Base-by-base conservation (phyloP, 2,329 filamentous ascomycete species). In the Hypoxylon sp. region DNA sequence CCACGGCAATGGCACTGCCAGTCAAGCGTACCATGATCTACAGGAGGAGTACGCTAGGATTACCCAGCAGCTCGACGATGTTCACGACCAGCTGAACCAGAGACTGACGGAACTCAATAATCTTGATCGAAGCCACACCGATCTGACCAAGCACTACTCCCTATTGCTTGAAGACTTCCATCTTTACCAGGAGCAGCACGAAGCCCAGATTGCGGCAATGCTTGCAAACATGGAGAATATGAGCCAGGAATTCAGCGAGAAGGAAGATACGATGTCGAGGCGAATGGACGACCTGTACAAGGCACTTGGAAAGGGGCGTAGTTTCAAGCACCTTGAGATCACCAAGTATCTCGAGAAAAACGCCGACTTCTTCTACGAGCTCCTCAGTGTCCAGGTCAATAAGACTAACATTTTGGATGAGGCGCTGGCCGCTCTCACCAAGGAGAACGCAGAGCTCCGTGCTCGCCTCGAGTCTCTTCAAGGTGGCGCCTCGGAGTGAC, bases 371-470 rank as follows among this genome's bases (percentile, higher is more conserved):
- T 62, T 37, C 37, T 63, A 63, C 26, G 57, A 54, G 24, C 46
- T 62, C 11, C 53, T 67, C 22, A 3, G 53, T 19, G 10, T 48
- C n/a, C 35, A 62, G 42, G 52, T 58, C 6, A 5, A 9, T n/a
- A 17, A 52, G 13, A 19, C 52, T 11, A 39, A 58, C 9, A 57
- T 53, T 26, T 19, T 57, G 2, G 22, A 11, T 3, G 8, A 31
- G 39, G 5, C 57, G 37, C 29, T 62, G 8, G 51, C 31, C 1
- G 24, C 26, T 9, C 6, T 35, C 26, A 44, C n/a, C 14, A 10
- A 44, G 13, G n/a, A 62, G 17, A 63, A 48, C 19, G 37, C 48
- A 37, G 52, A 62, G 37, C 46, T 61, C 37, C 51, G n/a, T 29
- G 44, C 44, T 37, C 9, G 29, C n/a, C 31, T 52, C 5, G 24